Base-by-base conservation (phyloP, 2,329 filamentous ascomycete species). In the Chrysoporthe cubensis region DNA sequence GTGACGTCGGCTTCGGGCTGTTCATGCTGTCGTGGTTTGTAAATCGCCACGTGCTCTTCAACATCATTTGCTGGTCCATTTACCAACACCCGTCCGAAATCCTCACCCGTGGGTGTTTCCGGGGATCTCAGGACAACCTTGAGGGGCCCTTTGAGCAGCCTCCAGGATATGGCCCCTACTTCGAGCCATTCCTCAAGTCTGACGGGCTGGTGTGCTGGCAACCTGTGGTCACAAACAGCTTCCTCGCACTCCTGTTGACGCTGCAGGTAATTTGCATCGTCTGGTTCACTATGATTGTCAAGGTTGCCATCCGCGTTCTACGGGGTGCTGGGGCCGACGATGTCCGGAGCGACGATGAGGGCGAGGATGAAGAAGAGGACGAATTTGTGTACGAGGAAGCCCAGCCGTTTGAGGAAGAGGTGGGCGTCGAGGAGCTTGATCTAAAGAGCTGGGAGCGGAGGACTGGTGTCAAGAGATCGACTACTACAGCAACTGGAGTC, bases 271-370 rank as follows among this genome's bases (percentile, higher is more conserved):
- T 99, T 64, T 94, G 92, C 43, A 82, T 97, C 46, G 85, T 82
- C 70, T 98, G 96, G 96, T 97, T 98, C 75, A 85, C 84, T 70
- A 91, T 97, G 89, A 97, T 98, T 72, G 80, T 94, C 50, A 88
- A 89, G 67, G 92, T 99, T 2, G 94, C 94, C 32, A 85, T 91
- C 70, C 90, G 90, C 70, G 94, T 98, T 6, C 76, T 98, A 46
- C 87, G 85, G 62, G 94, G 95, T 43, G 87, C 85, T 48, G 84
- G 88, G 43, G 94, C 95, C 5, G 94, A 97, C 71, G 96, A 99
- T 75, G 87, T 88, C 21, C 89, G 96, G 66, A 97, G 93, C 71
- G 95, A 97, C 73, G 93, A 93, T 71, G 94, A 97, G 79, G 91
- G 82, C 6, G 92, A 86, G 2, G 88, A 88, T 34, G 83, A 84